A percentile compares a stretch with the other conserved stretches of the same genome.
phyloP scores from a whole-genome alignment of 2,329 filamentous ascomycete genomes.

The Madurella fahalii region DNA sequence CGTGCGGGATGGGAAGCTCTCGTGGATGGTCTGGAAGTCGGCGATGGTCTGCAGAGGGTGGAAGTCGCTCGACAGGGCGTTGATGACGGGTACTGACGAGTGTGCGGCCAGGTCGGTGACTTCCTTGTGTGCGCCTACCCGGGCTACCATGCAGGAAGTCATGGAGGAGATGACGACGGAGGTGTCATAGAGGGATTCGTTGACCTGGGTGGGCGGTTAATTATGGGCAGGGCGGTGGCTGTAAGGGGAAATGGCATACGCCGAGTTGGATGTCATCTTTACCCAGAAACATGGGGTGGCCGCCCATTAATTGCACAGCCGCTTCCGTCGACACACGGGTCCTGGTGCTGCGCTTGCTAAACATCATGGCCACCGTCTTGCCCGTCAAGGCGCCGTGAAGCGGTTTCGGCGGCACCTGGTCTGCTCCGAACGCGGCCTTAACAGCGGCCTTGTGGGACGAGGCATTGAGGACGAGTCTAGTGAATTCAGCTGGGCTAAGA shows the following conservation, averaged over 20 bases:
- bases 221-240: conserved; percentile 15
- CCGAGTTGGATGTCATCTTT: conserved; percentile 96
- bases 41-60: conserved; percentile 94
- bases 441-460: conserved; percentile 69
- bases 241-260: conserved; percentile 44
- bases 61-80: conserved; percentile 83
- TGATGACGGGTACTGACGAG: conserved; percentile 77
- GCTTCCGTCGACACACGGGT: conserved; percentile 92
- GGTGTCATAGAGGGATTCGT: conserved; percentile 93
- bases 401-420: conserved; percentile 50
- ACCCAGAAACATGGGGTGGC: conserved; percentile 93
- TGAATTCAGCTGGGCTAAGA: conserved; percentile 73
- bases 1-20: conserved; percentile 58
- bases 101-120: conserved; percentile 65
- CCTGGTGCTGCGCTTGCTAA: conserved; percentile 91
- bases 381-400: conserved; percentile 63
- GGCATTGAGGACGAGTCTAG: conserved; percentile 78
- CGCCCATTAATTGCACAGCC: conserved; percentile 81
- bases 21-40: conserved; percentile 86
- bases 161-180: conserved; percentile 90
- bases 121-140: conserved; percentile 73
- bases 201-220: conserved; percentile 53
- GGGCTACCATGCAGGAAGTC: conserved; percentile 77
- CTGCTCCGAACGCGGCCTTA: conserved; percentile 50
- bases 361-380: conserved; percentile 89